Base-by-base conservation (phyloP, 768 basidiomycete species). In the Mycena haematopus region DNA sequence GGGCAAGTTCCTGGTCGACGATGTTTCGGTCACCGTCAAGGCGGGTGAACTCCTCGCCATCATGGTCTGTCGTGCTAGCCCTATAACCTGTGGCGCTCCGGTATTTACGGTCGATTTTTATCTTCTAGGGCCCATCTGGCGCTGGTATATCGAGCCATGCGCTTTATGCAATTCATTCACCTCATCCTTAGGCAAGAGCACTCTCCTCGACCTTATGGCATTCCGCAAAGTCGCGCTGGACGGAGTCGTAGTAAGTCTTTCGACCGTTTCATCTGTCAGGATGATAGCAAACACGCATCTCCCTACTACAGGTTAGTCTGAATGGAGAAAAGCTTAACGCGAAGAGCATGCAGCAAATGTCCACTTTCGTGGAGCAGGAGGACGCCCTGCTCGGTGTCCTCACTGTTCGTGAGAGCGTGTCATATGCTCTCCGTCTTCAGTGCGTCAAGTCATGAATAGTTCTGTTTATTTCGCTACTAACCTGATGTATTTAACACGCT, bases 381-480 rank as follows among this genome's bases (percentile, higher is more conserved):
- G 86, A 88, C 63, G 81, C 84, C 0, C 74, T 88, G 1, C 72
- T 86, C 10, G 86, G 86, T 6, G 83, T 84, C 15, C 71, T 87
- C 31, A 85, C 86, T 17, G 86, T 86, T 15, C 74, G 79, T 1
- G 85, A 88, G 70, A 84, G 84, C 0, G 76, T 88, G 31, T 64
- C 75, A 0, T 87, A 83, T 68, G 80, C 84, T 1, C 77, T 84
- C 8, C 75, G 80, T 5, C 75, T 87, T 9, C 78, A 82, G 82
- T 82, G 22, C 27, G 60, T 51, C 24, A 19, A 21, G 4, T 35
- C 11, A 50, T 52, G 79, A 71, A 22, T 19, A 19, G 33, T 6
- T 35, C 31, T 50, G 4, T 51, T 19, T 6, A 10, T n/a, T n/a
- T 40, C 24, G 52, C 49, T 31, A 8, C 42, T 24, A 52, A 60